Conservation (phyloP, 345 rosid species). For the Aurinia saxatilis region DNA sequence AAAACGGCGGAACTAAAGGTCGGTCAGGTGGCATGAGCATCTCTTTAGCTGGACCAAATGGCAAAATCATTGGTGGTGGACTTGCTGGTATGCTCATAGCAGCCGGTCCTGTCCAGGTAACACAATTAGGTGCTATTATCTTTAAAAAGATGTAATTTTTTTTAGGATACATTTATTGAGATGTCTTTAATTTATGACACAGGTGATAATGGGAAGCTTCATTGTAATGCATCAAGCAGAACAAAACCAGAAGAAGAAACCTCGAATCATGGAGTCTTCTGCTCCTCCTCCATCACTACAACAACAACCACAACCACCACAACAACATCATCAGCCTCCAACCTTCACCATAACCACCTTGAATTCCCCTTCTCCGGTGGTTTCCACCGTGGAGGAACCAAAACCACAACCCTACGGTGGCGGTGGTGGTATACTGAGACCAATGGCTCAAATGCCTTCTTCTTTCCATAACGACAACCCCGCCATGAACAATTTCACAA, state of each 20-base stretch:
- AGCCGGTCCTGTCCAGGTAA: slow-evolving; percentile 93
- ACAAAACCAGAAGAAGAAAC: slow-evolving; percentile 53
- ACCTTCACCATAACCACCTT: slow-evolving; percentile 31
- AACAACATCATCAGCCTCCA: slow-evolving; percentile 13
- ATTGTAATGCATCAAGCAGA: slow-evolving; percentile 69
- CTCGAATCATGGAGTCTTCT: slow-evolving; percentile 34
- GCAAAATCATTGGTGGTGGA: slow-evolving; percentile 88
- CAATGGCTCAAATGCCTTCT: slow-evolving; percentile 32
- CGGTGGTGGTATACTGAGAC: slow-evolving; percentile 36
- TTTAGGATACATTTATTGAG: background rate
- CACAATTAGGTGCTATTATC: background rate
- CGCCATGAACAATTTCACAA: slow-evolving; percentile 26
- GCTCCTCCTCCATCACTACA: background rate
- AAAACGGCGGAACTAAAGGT: slow-evolving; percentile 66
- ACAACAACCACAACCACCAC: background rate
- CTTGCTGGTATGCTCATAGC: slow-evolving; percentile 86
- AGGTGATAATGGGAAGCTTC: slow-evolving; percentile 87
- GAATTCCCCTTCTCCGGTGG: slow-evolving; percentile 31
- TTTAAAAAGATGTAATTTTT: background rate
- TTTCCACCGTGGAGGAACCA: slow-evolving; percentile 24
- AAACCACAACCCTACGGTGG: slow-evolving; percentile 16
- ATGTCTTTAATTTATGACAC: background rate
- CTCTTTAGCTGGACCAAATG: slow-evolving; percentile 87
- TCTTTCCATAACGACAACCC: slow-evolving; percentile 36
- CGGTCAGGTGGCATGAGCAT: slow-evolving; percentile 97